phyloP scores from a whole-genome alignment of 2,329 filamentous ascomycete genomes.

The Ceratocystis colombiana region DNA sequence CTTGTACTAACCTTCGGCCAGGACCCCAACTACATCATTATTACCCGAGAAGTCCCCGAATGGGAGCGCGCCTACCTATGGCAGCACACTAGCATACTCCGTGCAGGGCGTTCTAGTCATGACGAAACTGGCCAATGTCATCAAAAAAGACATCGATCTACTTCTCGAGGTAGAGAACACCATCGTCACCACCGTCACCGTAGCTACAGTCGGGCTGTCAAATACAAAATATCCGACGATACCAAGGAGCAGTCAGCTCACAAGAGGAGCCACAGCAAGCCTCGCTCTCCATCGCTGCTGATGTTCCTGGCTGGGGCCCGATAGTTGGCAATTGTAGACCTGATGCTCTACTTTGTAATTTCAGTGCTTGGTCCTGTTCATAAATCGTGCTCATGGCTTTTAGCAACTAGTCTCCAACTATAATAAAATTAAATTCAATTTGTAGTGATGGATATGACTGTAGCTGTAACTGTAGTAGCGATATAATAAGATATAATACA shows the following conservation, averaged over 20 bases:
- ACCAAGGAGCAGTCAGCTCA: constrained; percentile 46
- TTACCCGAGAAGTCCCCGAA: constrained; percentile 63
- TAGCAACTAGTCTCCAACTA: background rate
- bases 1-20: constrained; percentile 28
- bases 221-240: background rate
- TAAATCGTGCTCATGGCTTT: background rate
- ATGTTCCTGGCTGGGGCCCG: constrained; percentile 48
- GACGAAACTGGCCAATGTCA: constrained; percentile 38
- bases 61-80: constrained; percentile 62
- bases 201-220: constrained; percentile 25
- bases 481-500: constrained; percentile 10
- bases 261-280: constrained; percentile 47
- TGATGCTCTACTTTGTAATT: background rate
- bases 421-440: background rate
- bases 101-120: constrained; percentile 39
- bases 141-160: background rate
- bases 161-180: constrained; percentile 34
- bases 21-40: constrained; percentile 60
- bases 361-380: background rate
- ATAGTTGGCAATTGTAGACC: background rate
- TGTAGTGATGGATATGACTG: constrained; percentile 10
- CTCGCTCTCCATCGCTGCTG: constrained; percentile 47
- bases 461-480: constrained; percentile 14
- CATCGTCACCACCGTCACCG: constrained; percentile 37
- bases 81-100: constrained; percentile 56